Percentiles rank a stretch among this genome's conserved stretches.
Conservation (phyloP, 345 rosid genomes). For the Populus ilicifolia region DNA sequence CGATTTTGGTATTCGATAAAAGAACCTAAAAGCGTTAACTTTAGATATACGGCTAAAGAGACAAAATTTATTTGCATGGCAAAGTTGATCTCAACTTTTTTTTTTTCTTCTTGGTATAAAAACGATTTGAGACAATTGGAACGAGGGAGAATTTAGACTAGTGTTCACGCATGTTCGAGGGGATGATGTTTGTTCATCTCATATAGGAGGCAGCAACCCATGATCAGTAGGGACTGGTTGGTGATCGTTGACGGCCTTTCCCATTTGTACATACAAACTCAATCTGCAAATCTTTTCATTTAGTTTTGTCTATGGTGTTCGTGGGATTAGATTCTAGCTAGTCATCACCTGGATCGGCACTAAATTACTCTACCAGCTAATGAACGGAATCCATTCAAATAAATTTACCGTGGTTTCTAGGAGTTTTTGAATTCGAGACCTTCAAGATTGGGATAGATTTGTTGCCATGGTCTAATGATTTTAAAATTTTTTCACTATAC, state of each 20-base stretch:
- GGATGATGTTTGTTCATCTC: background rate
- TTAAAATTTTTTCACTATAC: conserved; percentile 8
- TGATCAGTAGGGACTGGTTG: too few relatives aligned
- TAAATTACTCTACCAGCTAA: background rate
- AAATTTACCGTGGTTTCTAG: background rate
- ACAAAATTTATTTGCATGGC: too few relatives aligned
- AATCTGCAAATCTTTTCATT: background rate
- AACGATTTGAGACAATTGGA: background rate
- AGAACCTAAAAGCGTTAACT: background rate
- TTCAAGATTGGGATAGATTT: background rate
- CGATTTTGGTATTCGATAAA: background rate
- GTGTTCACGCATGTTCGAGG: background rate
- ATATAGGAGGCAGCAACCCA: too few relatives aligned
- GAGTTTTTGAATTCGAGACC: background rate
- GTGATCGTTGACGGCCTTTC: background rate
- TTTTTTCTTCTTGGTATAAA: too few relatives aligned
- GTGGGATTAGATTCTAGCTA: background rate
- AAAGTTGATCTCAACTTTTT: too few relatives aligned
- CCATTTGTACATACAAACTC: background rate
- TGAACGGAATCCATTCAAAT: background rate
- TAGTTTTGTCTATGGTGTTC: background rate
- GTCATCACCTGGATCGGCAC: background rate
- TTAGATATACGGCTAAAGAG: background rate
- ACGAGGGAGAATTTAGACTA: background rate
- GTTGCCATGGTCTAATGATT: background rate